Conservation (phyloP, 208 protist genomes). For the Leishmania braziliensis region DNA sequence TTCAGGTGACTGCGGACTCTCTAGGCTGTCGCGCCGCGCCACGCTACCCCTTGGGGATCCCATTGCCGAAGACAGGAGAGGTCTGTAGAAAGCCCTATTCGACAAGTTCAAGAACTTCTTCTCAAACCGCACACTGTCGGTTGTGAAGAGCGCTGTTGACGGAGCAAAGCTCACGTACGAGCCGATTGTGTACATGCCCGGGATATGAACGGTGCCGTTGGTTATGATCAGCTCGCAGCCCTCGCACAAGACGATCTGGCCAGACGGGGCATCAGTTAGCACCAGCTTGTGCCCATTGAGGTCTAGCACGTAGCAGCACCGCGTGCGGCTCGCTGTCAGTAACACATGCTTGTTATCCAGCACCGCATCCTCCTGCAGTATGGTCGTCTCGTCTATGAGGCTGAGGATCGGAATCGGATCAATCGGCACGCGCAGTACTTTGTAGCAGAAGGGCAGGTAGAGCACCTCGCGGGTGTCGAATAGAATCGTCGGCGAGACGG, state of each 20-base stretch:
- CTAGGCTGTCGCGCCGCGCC: background rate
- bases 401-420: slow-evolving; percentile 60
- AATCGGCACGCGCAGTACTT: slow-evolving; percentile 68
- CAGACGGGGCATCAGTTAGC: slow-evolving; percentile 53
- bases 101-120: slow-evolving; percentile 57
- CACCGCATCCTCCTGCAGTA: slow-evolving; percentile 51
- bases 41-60: background rate
- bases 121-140: slow-evolving; percentile 56
- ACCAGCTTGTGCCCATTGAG: slow-evolving; percentile 65
- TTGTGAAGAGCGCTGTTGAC: slow-evolving; percentile 60
- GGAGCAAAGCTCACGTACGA: slow-evolving; percentile 85
- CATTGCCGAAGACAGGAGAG: slow-evolving; percentile 12
- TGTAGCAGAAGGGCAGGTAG: slow-evolving; percentile 78
- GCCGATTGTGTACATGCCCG: slow-evolving; percentile 79
- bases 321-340: slow-evolving; percentile 54
- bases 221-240: slow-evolving; percentile 84
- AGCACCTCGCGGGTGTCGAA: slow-evolving; percentile 77
- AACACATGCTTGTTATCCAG: slow-evolving; percentile 80
- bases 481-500: slow-evolving; percentile 71
- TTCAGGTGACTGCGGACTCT: slow-evolving; percentile 13
- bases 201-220: slow-evolving; percentile 82
- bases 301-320: slow-evolving; percentile 78
- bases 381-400: slow-evolving; percentile 51
- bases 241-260: slow-evolving; percentile 72
- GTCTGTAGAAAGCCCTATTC: slow-evolving; percentile 32